Evolutionary conservation across 176 grass and related monocot species (phyloP), one percentile per base, ranked within the genome.

Genomic region (Triticum urartu): DNA sequence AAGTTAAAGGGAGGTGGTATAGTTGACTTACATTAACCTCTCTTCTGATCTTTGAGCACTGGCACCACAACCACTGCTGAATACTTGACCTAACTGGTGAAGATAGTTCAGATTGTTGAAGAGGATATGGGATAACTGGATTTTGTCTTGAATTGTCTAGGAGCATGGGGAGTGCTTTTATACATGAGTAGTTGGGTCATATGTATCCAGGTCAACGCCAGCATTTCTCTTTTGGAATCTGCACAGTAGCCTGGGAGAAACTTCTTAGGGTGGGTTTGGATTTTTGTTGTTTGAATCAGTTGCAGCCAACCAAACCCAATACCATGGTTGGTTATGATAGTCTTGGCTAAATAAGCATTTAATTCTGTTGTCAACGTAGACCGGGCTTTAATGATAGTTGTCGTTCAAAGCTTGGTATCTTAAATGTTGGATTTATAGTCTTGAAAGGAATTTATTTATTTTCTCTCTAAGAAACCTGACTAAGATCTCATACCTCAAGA

Each of bases 161-260:
- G 78, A 63, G 59, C 25, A 61, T 26, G 70, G 54, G 54, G 54
- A 2, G 39, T 72, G 54, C 75, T 89, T 90, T 72, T 90, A 90
- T 82, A 90, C 70, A 61, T 4, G 50, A 82, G 13, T 70, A 71
- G 70, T 13, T 39, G 5, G 78, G 67, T 72, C 42, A 54, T 80
- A 20, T 66, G 18, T 73, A 39, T 70, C 28, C 72, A 54, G 79
- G 63, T 78, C 79, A 86, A 86, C 50, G 2, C 71, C 72, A 72
- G 50, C 39, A 42, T 78, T 72, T 79, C 87, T 70, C 9, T 73
- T 21, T 72, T n/a, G 64, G 78, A 79, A 21, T 34, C 65, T 78
- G 18, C 47, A 48, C 47, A 48, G 9, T 38, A 47, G 48, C 24
- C 20, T 45, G 58, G 62, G 33, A 68, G 71, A 68, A 77, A 58